Percentiles rank a stretch among this genome's conserved stretches.
These are phyloP conservation scores for Ophiostoma sp. DNA, from an alignment of 2,329 filamentous ascomycete genomes.

Conservation along the genomic window DNA sequence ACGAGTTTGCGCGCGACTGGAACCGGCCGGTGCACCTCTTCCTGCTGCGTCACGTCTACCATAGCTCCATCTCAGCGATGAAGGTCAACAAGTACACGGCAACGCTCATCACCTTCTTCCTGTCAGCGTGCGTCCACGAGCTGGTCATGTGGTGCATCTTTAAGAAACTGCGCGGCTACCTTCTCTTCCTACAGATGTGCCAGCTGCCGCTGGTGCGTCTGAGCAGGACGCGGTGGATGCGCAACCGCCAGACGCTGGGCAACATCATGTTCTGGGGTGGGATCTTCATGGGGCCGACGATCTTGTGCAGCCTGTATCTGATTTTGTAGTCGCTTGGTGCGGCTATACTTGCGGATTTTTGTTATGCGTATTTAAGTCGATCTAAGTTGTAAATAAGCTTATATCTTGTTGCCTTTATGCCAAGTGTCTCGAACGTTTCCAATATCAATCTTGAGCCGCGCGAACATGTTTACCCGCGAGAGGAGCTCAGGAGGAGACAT, in stretches of 20 bases:
- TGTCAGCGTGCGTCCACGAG: constrained; percentile 71
- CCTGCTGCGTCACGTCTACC: constrained; percentile 75
- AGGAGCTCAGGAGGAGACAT: background rate
- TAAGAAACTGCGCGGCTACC: constrained; percentile 72
- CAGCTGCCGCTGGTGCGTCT: constrained; percentile 71
- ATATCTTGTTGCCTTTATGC: background rate
- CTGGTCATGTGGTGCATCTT: constrained; percentile 80
- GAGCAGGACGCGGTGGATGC: constrained; percentile 66
- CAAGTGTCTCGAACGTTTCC: background rate
- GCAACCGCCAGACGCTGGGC: constrained; percentile 61
- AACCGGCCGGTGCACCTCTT: constrained; percentile 77
- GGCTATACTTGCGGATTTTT: background rate
- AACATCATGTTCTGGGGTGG: constrained; percentile 79
- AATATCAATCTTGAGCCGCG: background rate
- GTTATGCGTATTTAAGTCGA: background rate
- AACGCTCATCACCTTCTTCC: constrained; percentile 72
- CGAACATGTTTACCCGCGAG: no score
- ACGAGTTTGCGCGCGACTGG: constrained; percentile 79
- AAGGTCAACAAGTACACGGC: constrained; percentile 69
- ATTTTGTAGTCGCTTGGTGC: constrained; percentile 46
- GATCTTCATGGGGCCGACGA: constrained; percentile 72
- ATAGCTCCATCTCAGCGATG: constrained; percentile 72
- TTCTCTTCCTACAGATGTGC: constrained; percentile 71
- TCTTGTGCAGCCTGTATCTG: constrained; percentile 62
- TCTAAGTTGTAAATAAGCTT: background rate